Conservation (phyloP, 1,139 yeast species). For the Pichia sp. region DNA sequence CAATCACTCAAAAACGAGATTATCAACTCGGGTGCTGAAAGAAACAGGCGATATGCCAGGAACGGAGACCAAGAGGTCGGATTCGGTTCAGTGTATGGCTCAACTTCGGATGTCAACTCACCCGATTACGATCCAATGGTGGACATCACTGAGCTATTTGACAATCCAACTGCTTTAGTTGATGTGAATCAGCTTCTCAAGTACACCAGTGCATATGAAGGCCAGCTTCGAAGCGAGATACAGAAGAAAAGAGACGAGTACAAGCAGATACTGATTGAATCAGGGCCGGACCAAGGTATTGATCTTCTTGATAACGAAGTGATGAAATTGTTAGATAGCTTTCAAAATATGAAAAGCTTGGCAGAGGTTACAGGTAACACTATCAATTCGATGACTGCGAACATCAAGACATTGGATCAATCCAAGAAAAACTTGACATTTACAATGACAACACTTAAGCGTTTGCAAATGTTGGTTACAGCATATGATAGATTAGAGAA, state of each 20-base stretch:
- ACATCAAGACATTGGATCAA: conserved; percentile 73
- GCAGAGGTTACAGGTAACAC: conserved; percentile 58
- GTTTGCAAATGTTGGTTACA: conserved; percentile 79
- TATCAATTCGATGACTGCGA: conserved; percentile 67
- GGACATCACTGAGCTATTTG: conserved; percentile 40
- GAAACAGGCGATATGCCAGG: background rate
- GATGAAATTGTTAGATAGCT: conserved; percentile 35
- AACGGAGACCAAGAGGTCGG: background rate
- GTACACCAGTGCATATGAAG: conserved; percentile 40
- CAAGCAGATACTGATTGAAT: conserved; percentile 24
- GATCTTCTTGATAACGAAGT: conserved; percentile 38
- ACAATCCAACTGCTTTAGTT: conserved; percentile 41
- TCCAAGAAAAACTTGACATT: conserved; percentile 78
- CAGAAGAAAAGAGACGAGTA: conserved; percentile 34
- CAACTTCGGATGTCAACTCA: conserved; percentile 21
- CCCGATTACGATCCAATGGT: conserved; percentile 34
- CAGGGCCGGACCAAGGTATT: conserved; percentile 21
- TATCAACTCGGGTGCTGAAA: conserved; percentile 20
- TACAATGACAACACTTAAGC: conserved; percentile 79
- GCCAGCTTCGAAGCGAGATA: conserved; percentile 43
- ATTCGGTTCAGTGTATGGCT: background rate
- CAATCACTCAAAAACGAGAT: conserved; percentile 19
- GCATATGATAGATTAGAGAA: conserved; percentile 66
- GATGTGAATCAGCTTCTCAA: conserved; percentile 46
- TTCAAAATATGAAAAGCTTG: conserved; percentile 44